A percentile compares a stretch with the other conserved stretches of the same genome.
phyloP scores from a whole-genome alignment of 768 basidiomycete species.

The Suillus ampliporus region DNA sequence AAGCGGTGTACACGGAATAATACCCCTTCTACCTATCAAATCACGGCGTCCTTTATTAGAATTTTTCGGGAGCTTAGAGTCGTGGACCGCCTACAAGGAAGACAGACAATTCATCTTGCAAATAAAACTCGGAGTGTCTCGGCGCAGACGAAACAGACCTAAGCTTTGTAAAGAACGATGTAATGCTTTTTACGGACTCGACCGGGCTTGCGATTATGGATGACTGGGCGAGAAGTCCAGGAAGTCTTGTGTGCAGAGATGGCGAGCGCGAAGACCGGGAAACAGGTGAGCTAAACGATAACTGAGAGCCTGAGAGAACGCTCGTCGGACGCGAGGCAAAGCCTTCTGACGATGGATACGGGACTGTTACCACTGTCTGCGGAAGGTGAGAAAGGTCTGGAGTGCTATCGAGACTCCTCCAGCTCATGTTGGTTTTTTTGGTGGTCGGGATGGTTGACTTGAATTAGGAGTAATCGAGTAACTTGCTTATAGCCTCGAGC shows the following conservation, averaged over 20 bases:
- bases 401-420: slow-evolving; percentile 15
- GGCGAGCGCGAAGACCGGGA: slow-evolving; percentile 7
- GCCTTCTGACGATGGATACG: slow-evolving; percentile 12
- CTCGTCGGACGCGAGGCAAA: slow-evolving; percentile 11
- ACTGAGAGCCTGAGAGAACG: slow-evolving; percentile 10
- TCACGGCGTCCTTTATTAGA: too few relatives aligned
- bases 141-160: slow-evolving; percentile 2
- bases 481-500: slow-evolving; percentile 1
- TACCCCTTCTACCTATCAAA: slow-evolving; percentile 40
- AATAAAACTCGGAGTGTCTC: slow-evolving; percentile 24
- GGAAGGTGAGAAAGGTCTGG: neutral
- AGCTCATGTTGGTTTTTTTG: slow-evolving; percentile 5
- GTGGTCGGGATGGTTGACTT: neutral
- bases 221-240: slow-evolving; percentile 8
- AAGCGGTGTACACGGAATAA: slow-evolving; percentile 49
- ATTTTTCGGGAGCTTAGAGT: neutral
- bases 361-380: slow-evolving; percentile 2
- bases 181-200: slow-evolving; percentile 10
- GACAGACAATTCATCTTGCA: slow-evolving; percentile 26
- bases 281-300: slow-evolving; percentile 8
- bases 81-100: slow-evolving; percentile 21
- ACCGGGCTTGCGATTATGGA: slow-evolving; percentile 10
- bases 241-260: neutral
- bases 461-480: neutral
- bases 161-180: slow-evolving; percentile 14